A percentile compares a stretch with the other conserved stretches of the same genome.
phyloP scores from a whole-genome alignment of 1,284 basidiomycete genomes.

The Rhodotorula mucilaginosa region DNA sequence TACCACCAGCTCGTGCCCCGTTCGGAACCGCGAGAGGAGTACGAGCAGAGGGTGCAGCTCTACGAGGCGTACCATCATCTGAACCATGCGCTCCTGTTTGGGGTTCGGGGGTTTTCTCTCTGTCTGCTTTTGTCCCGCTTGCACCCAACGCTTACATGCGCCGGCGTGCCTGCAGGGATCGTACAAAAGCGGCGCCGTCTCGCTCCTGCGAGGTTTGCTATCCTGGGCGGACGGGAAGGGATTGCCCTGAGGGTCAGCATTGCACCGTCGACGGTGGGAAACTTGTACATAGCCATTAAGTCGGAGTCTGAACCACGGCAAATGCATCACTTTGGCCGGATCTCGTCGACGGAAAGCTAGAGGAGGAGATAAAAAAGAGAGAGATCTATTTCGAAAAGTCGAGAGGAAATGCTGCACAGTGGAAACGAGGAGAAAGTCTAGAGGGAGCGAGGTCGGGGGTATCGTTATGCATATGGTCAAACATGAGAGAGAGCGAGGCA shows the following conservation, averaged over 20 bases:
- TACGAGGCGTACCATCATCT: slow-evolving; percentile 31
- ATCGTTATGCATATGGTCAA: not conserved
- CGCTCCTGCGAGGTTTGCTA: not conserved
- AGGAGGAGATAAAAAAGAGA: not conserved
- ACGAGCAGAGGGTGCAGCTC: slow-evolving; percentile 25
- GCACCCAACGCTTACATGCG: not conserved
- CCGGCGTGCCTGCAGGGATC: not conserved
- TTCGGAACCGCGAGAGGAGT: slow-evolving; percentile 20
- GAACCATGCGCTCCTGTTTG: slow-evolving; percentile 31
- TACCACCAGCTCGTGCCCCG: slow-evolving; percentile 25
- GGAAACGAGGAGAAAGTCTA: not conserved
- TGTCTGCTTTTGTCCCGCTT: not conserved
- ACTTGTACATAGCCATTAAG: not conserved
- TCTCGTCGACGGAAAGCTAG: too few relatives aligned
- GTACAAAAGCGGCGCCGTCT: slow-evolving; percentile 9
- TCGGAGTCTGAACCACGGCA: too few relatives aligned
- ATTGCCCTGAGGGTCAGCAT: not conserved
- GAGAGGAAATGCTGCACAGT: not conserved
- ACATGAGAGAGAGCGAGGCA: not conserved
- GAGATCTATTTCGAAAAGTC: not conserved
- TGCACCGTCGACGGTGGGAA: not conserved
- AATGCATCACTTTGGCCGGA: too few relatives aligned
- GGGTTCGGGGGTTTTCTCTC: not conserved
- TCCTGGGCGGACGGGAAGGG: slow-evolving; percentile 11
- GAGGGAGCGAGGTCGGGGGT: too few relatives aligned